Evolutionary conservation across 202 grass and related monocot genomes (phyloP).

Genomic region (Elaeis oleifera): DNA sequence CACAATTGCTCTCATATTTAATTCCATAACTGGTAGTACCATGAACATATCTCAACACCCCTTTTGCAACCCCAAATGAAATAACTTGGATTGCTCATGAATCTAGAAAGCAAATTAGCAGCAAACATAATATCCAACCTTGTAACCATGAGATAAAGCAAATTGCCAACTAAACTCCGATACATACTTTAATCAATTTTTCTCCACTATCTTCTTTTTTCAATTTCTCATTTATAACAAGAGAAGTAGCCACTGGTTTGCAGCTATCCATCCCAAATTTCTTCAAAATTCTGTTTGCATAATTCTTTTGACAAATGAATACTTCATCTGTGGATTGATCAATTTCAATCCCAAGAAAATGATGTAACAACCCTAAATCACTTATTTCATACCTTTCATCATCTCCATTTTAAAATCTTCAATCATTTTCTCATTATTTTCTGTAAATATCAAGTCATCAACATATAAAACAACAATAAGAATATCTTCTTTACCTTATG

Average conservation of each 20-base stretch:
- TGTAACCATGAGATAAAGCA: constrained; percentile 12
- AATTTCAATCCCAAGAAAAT: constrained; percentile 27
- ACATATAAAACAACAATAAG: too few species aligned
- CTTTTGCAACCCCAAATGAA: not conserved
- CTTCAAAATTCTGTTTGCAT: constrained; percentile 1
- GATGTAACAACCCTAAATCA: not conserved
- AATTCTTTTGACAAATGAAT: constrained; percentile 22
- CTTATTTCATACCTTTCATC: too few species aligned
- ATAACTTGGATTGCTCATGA: not conserved
- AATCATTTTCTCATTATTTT: too few species aligned
- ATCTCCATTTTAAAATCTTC: too few species aligned
- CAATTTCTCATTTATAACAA: constrained; percentile 9
- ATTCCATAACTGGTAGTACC: not conserved
- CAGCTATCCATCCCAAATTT: constrained; percentile 8
- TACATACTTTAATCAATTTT: constrained; percentile 1
- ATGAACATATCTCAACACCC: not conserved
- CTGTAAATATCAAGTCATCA: too few species aligned
- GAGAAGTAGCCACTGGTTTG: constrained; percentile 4
- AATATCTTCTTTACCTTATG: too few species aligned
- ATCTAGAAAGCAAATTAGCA: not conserved
- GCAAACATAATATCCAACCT: constrained; percentile 13
- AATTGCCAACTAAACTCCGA: constrained; percentile 20
- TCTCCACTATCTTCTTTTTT: constrained; percentile 1
- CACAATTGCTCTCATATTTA: too few species aligned
- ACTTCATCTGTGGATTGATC: constrained; percentile 3